Evolutionary conservation across 2,329 filamentous ascomycete species (phyloP), one percentile per base, ranked within the genome.

Genomic region (Alternaria consortialis): DNA sequence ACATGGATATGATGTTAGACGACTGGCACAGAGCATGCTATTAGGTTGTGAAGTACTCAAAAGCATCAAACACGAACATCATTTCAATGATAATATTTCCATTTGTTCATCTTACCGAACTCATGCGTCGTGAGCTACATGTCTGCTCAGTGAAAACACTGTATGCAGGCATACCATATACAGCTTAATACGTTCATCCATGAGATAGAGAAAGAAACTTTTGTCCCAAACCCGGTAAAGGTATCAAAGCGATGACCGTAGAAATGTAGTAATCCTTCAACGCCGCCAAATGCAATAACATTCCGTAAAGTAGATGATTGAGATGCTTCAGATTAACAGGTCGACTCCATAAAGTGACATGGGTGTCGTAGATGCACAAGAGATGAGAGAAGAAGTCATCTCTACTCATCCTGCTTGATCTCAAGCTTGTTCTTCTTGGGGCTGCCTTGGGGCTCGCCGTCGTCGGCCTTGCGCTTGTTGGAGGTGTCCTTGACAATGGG

Each of bases 381-480:
- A 52, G 15, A 9, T 13, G 50, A 52, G 50, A 17, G 20, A 20
- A 37, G 8, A 25, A 23, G 7, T 43, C 25, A 56, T 36, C 17
- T 59, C 55, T 67, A 75, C 48, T 69, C 72, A 46, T 77, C 75
- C 58, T 76, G 68, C 70, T 74, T 75, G 65, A 77, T 71, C 67
- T 73, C 70, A n/a, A 77, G 40, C 72, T 77, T 77, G 59, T 64
- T 64, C 67, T 76, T 76, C 74, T 77, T 77, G 46, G 68, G 56
- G 54, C 58, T 64, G 32, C 60, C 62, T 3, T 56, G 62, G 39
- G 58, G 60, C 29, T 67, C 63, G 34, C 64, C 62, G 39, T 73
- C 71, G 5, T 69, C 68, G 36, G 72, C 74, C 69, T 75, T 76
- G 70, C 74, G 74, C 71, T 77, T 77, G 66, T 72, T 76, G 58